Evolutionary conservation across 192 early-diverging fungal species (phyloP), one percentile per base, ranked within the genome.

Genomic region (Coemansia reversa): DNA sequence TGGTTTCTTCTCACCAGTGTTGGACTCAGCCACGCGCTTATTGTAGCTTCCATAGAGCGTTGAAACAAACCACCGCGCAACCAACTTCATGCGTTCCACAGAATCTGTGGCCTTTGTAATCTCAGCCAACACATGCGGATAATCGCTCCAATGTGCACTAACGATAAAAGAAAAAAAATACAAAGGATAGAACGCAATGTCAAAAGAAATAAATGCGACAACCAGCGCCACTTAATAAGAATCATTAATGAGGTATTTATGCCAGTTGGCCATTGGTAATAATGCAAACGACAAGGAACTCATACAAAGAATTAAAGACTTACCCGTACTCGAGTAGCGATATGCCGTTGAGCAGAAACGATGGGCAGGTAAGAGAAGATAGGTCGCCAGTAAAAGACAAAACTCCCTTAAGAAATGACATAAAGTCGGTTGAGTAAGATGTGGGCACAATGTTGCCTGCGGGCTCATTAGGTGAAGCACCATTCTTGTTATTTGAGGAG

Each of bases 331-430:
- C 92, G 29, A 93, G 84, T 45, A 92, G 73, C 62, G 90, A 92
- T 55, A 86, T 85, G 57, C 89, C 89, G 52, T 86, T 87, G 35
- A 93, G 75, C 7, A 93, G 65, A 63, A 92, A 93, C 42, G 89
- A 87, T 51, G 92, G 92, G 69, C 90, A 91, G 3, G 92, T 92
- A 51, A 93, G 76, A 53, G 84, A 85, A 8, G 89, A 91, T 25
- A 93, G 81, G 60, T 93, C 92, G 48, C 92, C 92, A 16, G 92
- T 91, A 60, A 91, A 90, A 29, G 89, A 86, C 29, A 89, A 85
- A 22, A 93, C 67, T 19, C 86, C 87, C 65, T 86, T 85, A 35
- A 90, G 51, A 53, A 92, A 90, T 1, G 83, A 83, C 42, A 83
- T 76, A 67, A 92, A 85, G 39, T 84, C 85, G 25, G 85, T 84